Base-by-base conservation (phyloP, 352 stramenopile genomes). In the Globisporangium nodosum region DNA sequence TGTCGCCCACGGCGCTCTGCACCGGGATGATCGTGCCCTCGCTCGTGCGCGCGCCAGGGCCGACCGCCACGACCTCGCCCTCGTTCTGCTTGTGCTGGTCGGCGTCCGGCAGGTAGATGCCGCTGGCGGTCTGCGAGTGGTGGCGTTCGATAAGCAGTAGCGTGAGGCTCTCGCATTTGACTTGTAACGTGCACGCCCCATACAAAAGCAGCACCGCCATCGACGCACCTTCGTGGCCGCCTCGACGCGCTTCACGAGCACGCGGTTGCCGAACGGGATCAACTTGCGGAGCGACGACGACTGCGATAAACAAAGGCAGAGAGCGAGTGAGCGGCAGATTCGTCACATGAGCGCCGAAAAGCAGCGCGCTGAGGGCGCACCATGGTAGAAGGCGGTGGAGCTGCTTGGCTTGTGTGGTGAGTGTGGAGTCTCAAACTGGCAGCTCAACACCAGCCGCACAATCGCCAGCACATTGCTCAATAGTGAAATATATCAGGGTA, bases 91-190 rank as follows among this genome's bases (percentile, higher is more conserved):
- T 94, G 73, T 97, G 96, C 56, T 81, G 79, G 49, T 93, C 88
- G 37, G 94, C 89, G 49, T 97, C 89, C 18, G 96, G 94, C 42
- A 99, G 76, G 76, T 97, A 97, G 57, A 99, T 96, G 71, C 96
- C 96, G 59, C 86, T 87, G 37, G 94, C 88, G 7, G 94, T 98
- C 82, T 96, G 43, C 43, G 37, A 4, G 37, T 43, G 12, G 3
- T 3, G 13, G 3, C 37, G 12, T 16, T 15, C 9, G 12, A 15
- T 15, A 4, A 18, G 37, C 37, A 43, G 37, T 1, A 43, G 16
- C 18, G 43, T 49, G 43, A 49, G 43, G 27, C 20, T 16, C 20
- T 24, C 2, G 20, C 9, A 21, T 6, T 46, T 5, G 18, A 24
- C 4, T 11, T 12, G 33, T 9, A 37, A 12, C 6, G 6, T 3